phyloP scores from a whole-genome alignment of 805 yeast species.

The Suhomyces xylopsoci region DNA sequence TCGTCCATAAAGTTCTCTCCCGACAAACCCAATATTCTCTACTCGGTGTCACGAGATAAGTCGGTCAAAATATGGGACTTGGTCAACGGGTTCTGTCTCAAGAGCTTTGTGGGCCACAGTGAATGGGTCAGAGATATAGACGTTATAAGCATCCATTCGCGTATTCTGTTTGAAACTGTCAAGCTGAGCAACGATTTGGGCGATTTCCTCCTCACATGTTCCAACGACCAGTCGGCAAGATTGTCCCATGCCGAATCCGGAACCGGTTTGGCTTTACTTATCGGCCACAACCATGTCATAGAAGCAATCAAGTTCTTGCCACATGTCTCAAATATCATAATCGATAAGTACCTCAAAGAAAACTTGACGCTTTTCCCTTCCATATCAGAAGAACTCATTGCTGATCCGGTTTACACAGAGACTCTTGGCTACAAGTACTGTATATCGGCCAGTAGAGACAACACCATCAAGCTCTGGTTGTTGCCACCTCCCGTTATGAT shows the following conservation, averaged over 20 bases:
- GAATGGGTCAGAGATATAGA: constrained; percentile 84
- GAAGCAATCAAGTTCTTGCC: constrained; percentile 75
- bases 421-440: constrained; percentile 65
- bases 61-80: constrained; percentile 66
- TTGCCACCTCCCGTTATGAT: constrained; percentile 63
- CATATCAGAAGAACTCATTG: constrained; percentile 29
- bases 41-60: constrained; percentile 64
- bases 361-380: constrained; percentile 29
- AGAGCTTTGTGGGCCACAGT: constrained; percentile 71
- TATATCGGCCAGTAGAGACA: constrained; percentile 78
- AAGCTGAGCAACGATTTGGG: constrained; percentile 34
- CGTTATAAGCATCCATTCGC: constrained; percentile 19
- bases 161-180: constrained; percentile 10
- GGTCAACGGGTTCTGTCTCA: constrained; percentile 61
- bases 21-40: constrained; percentile 44
- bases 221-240: constrained; percentile 74
- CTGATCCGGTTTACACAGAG: constrained; percentile 25
- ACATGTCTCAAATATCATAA: constrained; percentile 37
- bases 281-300: constrained; percentile 82
- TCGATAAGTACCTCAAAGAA: constrained; percentile 45
- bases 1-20: constrained; percentile 57
- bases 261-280: constrained; percentile 59
- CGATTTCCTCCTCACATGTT: constrained; percentile 65
- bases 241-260: constrained; percentile 66
- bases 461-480: constrained; percentile 70